phyloP scores from a whole-genome alignment of 768 basidiomycete species.

The Cystoderma amianthinum region DNA sequence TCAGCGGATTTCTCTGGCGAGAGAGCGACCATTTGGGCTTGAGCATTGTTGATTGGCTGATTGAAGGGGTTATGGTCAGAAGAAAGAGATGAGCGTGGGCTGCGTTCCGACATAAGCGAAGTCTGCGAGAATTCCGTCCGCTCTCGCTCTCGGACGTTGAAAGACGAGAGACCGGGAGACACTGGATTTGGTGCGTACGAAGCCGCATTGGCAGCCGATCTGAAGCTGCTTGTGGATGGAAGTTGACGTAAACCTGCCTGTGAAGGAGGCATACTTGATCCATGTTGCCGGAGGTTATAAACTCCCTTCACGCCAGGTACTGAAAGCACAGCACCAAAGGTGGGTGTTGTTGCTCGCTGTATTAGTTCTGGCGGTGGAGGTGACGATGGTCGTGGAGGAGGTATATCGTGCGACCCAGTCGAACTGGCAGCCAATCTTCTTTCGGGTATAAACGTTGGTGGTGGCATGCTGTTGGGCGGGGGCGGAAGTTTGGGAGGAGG shows the following conservation, averaged over 20 bases:
- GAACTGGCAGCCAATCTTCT: conserved; percentile 40
- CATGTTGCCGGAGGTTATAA: conserved; percentile 50
- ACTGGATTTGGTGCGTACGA: conserved; percentile 37
- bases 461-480: conserved; percentile 64
- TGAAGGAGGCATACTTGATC: conserved; percentile 72
- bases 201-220: conserved; percentile 62
- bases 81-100: conserved; percentile 64
- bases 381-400: conserved; percentile 85
- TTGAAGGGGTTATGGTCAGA: conserved; percentile 74
- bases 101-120: conserved; percentile 66
- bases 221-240: conserved; percentile 79
- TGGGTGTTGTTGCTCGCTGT: conserved; percentile 85
- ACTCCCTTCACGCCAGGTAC: conserved; percentile 40
- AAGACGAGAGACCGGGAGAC: too few species aligned
- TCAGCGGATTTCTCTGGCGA: conserved; percentile 42
- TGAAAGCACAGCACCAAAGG: conserved; percentile 57
- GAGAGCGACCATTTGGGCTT: conserved; percentile 23
- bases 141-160: conserved; percentile 44
- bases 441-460: conserved; percentile 73
- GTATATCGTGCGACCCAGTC: conserved; percentile 49
- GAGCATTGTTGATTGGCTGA: conserved; percentile 38
- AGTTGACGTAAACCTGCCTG: conserved; percentile 59
- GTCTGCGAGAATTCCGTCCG: conserved; percentile 58
- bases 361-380: conserved; percentile 92
- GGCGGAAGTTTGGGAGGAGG: conserved; percentile 76